These are phyloP conservation scores for Carex pumila DNA, from an alignment of 176 grass and related monocot species.

Conservation along the genomic window DNA sequence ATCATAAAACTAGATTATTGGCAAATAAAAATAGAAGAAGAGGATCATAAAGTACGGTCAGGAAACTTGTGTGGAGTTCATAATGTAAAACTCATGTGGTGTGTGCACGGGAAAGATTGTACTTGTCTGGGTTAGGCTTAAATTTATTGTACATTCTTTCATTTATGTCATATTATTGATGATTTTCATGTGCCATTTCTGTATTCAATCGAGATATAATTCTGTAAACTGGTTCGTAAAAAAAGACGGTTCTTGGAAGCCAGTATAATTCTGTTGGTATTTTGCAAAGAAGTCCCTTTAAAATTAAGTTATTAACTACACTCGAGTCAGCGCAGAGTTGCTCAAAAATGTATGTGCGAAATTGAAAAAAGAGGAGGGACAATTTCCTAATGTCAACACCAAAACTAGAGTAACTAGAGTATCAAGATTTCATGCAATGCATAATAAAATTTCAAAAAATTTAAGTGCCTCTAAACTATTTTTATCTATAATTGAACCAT, in stretches of 20 bases:
- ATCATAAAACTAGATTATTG: background rate
- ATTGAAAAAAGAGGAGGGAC: background rate
- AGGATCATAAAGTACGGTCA: background rate
- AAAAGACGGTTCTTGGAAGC: background rate
- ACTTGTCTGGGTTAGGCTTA: too few species aligned
- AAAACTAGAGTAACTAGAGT: background rate
- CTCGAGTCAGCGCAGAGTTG: background rate
- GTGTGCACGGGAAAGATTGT: too few species aligned
- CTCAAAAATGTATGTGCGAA: background rate
- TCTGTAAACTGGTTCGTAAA: background rate
- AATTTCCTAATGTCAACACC: background rate
- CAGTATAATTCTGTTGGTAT: background rate
- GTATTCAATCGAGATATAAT: background rate
- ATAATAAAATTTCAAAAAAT: background rate
- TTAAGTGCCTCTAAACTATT: background rate
- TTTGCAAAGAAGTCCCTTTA: background rate
- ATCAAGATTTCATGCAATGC: background rate
- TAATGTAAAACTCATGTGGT: too few species aligned
- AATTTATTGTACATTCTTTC: too few species aligned
- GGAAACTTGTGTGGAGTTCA: background rate
- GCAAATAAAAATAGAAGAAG: background rate
- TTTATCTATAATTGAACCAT: background rate
- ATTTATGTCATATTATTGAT: background rate
- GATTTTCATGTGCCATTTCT: background rate
- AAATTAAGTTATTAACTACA: background rate